phyloP scores from a whole-genome alignment of 257 asterid species.

The Solanum piurae region DNA sequence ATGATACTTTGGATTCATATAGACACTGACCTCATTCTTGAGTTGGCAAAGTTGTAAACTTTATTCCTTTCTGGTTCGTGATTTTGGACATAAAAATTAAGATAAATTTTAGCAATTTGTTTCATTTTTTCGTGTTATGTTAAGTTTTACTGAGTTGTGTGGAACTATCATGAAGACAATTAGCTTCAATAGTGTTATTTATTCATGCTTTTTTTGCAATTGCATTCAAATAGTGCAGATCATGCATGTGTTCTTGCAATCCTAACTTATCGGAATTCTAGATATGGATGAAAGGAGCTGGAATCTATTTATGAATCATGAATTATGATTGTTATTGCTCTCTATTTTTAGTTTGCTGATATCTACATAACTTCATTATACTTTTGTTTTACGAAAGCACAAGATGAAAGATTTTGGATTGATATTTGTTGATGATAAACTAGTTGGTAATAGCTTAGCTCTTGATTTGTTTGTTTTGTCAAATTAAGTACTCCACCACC shows the following conservation, averaged over 20 bases:
- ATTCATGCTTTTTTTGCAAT: background rate
- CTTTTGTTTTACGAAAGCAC: background rate
- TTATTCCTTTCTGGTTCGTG: background rate
- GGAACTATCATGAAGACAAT: background rate
- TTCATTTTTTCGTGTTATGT: background rate
- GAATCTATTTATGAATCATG: background rate
- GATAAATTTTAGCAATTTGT: background rate
- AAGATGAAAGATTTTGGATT: background rate
- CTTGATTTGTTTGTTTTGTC: background rate
- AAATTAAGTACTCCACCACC: background rate
- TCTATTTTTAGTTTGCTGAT: background rate
- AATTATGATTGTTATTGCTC: background rate
- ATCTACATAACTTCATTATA: background rate
- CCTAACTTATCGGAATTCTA: background rate
- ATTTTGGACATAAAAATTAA: background rate
- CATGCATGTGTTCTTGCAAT: background rate
- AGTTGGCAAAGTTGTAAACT: constrained; percentile 33
- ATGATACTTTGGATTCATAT: background rate
- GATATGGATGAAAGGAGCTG: background rate
- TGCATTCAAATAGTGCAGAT: background rate
- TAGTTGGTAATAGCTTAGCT: background rate
- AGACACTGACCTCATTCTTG: constrained; percentile 24
- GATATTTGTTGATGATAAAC: background rate
- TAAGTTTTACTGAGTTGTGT: background rate
- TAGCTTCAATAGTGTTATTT: background rate